Conservation (phyloP, 345 rosid genomes). For the Capsella bursapastoris region DNA sequence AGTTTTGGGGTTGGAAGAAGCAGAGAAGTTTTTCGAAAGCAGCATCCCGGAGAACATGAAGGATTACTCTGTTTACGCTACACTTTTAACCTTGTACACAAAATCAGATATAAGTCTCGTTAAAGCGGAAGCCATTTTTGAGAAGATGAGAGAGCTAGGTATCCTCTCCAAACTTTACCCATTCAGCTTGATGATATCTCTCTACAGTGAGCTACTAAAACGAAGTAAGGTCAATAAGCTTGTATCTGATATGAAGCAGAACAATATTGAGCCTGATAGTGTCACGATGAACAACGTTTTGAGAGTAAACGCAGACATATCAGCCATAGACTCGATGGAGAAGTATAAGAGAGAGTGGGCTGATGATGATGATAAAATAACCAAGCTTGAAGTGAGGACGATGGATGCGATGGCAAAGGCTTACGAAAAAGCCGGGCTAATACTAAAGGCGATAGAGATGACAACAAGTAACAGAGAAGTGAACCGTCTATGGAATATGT, state of each 20-base stretch:
- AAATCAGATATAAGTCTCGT: too few species aligned
- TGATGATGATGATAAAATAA: background rate
- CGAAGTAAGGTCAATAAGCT: background rate
- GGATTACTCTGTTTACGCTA: background rate
- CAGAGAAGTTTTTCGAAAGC: background rate
- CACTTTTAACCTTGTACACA: background rate
- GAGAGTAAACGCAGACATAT: background rate
- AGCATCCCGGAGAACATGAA: slow-evolving; percentile 17
- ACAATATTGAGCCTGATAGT: background rate
- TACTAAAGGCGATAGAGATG: slow-evolving; percentile 20
- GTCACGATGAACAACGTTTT: slow-evolving; percentile 16
- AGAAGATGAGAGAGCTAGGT: background rate
- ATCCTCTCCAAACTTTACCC: background rate
- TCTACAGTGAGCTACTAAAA: background rate
- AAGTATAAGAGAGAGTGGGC: slow-evolving; percentile 5
- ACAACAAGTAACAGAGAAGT: background rate
- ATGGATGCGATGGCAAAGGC: slow-evolving; percentile 8
- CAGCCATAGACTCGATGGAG: background rate
- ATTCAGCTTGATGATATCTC: slow-evolving; percentile 6
- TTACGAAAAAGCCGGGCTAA: slow-evolving; percentile 9
- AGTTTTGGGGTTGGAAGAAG: slow-evolving; percentile 15
- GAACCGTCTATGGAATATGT: slow-evolving; percentile 8
- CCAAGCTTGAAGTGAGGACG: slow-evolving; percentile 20
- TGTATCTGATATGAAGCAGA: background rate
- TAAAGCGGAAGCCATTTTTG: background rate